These are phyloP conservation scores for Aspergillus caelatus DNA, from an alignment of 2,329 filamentous ascomycete species.

Conservation along the genomic window DNA sequence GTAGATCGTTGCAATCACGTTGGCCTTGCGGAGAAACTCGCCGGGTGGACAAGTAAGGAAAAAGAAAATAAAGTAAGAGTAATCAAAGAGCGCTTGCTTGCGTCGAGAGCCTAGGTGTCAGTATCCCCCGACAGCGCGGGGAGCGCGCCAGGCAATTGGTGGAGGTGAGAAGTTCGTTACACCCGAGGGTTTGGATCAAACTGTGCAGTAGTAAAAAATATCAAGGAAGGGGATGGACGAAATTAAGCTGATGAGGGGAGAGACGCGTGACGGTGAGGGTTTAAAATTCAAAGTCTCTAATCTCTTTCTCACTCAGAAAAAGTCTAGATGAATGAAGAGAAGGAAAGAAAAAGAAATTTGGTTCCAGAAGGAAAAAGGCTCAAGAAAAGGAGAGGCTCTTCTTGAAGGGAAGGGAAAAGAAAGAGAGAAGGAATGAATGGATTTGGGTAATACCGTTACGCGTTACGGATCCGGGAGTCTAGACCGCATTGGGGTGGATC, in stretches of 20 bases:
- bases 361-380: conserved; percentile 1
- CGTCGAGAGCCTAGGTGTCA: background rate
- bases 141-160: conserved; percentile 21
- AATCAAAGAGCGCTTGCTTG: conserved; percentile 16
- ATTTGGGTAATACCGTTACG: background rate
- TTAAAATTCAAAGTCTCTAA: background rate
- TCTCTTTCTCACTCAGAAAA: background rate
- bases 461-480: conserved; percentile 1
- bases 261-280: background rate
- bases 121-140: conserved; percentile 14
- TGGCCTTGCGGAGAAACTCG: conserved; percentile 5
- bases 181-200: conserved; percentile 5
- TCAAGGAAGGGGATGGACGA: background rate
- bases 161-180: conserved; percentile 9
- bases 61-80: conserved; percentile 1
- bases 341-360: background rate
- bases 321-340: background rate
- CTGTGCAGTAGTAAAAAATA: background rate
- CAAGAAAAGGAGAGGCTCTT: conserved; percentile 8
- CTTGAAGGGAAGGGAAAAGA: conserved; percentile 1
- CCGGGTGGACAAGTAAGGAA: background rate
- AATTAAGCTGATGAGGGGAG: background rate
- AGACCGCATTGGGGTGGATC: conserved; percentile 8
- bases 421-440: conserved; percentile 5
- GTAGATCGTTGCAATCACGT: background rate